Base-by-base conservation (phyloP, 2,329 filamentous ascomycete genomes). In the Fusarium sarcochroum region DNA sequence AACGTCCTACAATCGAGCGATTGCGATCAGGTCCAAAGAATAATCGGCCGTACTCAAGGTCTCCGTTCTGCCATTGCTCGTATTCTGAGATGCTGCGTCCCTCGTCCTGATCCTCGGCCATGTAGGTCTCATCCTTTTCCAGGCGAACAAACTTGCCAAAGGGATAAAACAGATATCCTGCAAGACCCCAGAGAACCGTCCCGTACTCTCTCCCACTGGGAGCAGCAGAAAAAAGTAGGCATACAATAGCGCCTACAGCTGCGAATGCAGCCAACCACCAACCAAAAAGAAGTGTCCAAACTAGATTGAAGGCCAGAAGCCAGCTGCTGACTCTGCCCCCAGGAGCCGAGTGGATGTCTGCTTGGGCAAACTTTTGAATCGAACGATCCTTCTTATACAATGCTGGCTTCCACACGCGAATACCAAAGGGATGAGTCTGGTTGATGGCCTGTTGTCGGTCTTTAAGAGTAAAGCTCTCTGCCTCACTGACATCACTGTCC, bases 371-470 rank as follows among this genome's bases (percentile, higher is more conserved):
- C 80, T 97, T 96, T 78, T 98, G 94, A 37, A 99, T 97, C 1
- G 96, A 99, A 58, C 96, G 90, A 73, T 92, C 91, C 80, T 99
- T 99, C 82, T 99, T 99, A 86, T 99, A 99, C 67, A 99, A 80
- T 2, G 96, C 97, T 42, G 96, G 96, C 80, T 99, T 99, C 96
- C 96, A 99, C 68, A 99, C 93, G 78, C 97, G 90, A 77, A 99
- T 98, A 84, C 96, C 96, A 75, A 99, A 99, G 1, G 96, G 96
- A 84, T 99, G 96, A 1, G 96, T 99, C 79, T 97, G 91, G 81
- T 99, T 99, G 84, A 99, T 99, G 69, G 96, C 96, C 78, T 97
- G 90, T 80, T 99, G 96, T 57, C 96, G 90, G 79, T 99, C 96
- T 79, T 97, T 97, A 73, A 99, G 87, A 0, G 96, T 99, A 78